Evolutionary conservation across 139 green algal genomes (phyloP).

Genomic region (Chlamydomonas urium): DNA sequence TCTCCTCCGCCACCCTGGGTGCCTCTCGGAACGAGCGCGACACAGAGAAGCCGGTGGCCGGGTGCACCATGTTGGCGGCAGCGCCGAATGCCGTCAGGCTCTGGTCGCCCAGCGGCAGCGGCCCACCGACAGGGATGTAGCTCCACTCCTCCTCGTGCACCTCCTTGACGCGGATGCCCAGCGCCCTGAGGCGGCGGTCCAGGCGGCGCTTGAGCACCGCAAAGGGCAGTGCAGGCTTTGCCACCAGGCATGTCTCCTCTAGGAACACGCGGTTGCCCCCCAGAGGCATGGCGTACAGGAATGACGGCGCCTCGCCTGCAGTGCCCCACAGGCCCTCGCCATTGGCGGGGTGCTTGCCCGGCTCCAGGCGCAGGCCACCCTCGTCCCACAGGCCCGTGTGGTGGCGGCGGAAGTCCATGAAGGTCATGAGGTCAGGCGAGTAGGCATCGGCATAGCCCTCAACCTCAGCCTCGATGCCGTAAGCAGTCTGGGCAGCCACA

Average conservation of each 20-base stretch:
- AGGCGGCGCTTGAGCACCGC: constrained; percentile 68
- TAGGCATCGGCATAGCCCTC: constrained; percentile 68
- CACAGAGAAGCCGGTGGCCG: constrained; percentile 21
- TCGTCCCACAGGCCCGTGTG: constrained; percentile 68
- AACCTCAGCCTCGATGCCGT: constrained; percentile 80
- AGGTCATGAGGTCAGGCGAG: constrained; percentile 61
- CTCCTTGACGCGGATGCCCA: constrained; percentile 62
- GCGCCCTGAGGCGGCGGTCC: constrained; percentile 55
- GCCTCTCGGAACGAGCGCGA: constrained; percentile 61
- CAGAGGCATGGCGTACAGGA: constrained; percentile 80
- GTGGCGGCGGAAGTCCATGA: constrained; percentile 87
- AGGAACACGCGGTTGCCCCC: constrained; percentile 64
- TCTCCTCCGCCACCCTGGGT: constrained; percentile 45
- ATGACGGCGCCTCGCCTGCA: constrained; percentile 62
- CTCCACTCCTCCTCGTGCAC: constrained; percentile 89
- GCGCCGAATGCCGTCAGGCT: constrained; percentile 76
- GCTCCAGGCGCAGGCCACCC: constrained; percentile 23
- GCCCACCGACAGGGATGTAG: constrained; percentile 88
- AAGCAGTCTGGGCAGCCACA: constrained; percentile 87
- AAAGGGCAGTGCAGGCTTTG: constrained; percentile 76
- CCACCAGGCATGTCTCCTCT: constrained; percentile 82
- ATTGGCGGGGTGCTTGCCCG: constrained; percentile 58
- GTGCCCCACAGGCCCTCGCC: constrained; percentile 71
- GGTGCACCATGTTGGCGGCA: constrained; percentile 74
- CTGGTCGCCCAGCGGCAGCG: constrained; percentile 62